These are phyloP conservation scores for Ceratobasidium sp. DNA, from an alignment of 1,284 basidiomycete species.

Conservation along the genomic window DNA sequence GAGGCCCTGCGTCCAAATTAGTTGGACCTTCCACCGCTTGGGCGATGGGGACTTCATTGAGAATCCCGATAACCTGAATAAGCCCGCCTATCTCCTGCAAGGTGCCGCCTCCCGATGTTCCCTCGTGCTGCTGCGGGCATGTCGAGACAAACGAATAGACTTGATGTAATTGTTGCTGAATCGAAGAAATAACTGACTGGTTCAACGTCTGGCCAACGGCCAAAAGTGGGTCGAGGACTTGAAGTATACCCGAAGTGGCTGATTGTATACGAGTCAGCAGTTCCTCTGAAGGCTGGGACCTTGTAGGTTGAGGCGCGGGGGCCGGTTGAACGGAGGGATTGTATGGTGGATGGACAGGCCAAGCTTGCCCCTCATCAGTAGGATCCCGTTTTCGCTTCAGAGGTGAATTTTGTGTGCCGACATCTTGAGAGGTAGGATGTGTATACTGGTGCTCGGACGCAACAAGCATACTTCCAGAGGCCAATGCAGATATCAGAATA, in stretches of 20 bases:
- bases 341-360: slow-evolving; percentile 29
- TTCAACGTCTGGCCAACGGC: slow-evolving; percentile 60
- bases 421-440: neutral
- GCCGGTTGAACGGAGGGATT: slow-evolving; percentile 22
- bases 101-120: slow-evolving; percentile 57
- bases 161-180: slow-evolving; percentile 71
- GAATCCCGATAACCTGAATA: slow-evolving; percentile 75
- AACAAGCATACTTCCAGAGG: slow-evolving; percentile 15
- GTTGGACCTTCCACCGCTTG: slow-evolving; percentile 26
- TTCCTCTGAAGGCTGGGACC: slow-evolving; percentile 60
- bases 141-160: slow-evolving; percentile 75
- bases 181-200: slow-evolving; percentile 63
- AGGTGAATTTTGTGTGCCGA: slow-evolving; percentile 6
- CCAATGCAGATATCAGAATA: slow-evolving; percentile 39
- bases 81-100: slow-evolving; percentile 74
- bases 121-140: slow-evolving; percentile 48
- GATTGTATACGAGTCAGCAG: slow-evolving; percentile 57
- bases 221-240: slow-evolving; percentile 49
- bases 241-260: slow-evolving; percentile 14
- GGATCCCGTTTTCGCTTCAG: slow-evolving; percentile 28
- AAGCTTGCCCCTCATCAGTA: slow-evolving; percentile 14
- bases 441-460: slow-evolving; percentile 17
- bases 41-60: slow-evolving; percentile 62
- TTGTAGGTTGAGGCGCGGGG: slow-evolving; percentile 52
- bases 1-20: slow-evolving; percentile 6